These are phyloP conservation scores for Diaporthe vaccinii DNA, from an alignment of 2,329 filamentous ascomycete species.

Conservation along the genomic window DNA sequence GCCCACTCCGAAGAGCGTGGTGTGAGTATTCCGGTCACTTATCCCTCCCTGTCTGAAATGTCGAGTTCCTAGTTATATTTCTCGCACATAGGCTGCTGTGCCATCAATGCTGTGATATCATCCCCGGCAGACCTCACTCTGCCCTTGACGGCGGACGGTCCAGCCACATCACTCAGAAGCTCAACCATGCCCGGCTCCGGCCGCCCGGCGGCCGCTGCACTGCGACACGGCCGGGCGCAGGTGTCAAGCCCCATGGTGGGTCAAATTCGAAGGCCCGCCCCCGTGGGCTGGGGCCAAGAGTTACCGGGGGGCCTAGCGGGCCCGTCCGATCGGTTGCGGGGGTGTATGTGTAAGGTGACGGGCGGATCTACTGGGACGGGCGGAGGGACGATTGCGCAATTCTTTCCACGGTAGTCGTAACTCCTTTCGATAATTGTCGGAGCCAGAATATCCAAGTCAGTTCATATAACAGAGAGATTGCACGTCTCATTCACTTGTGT, in stretches of 20 bases:
- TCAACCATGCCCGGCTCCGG: neutral
- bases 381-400: constrained; percentile 11
- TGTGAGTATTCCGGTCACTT: neutral
- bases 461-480: neutral
- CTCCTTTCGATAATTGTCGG: neutral
- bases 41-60: no score
- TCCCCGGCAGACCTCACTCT: neutral
- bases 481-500: neutral
- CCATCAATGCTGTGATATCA: neutral
- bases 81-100: neutral
- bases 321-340: constrained; percentile 25
- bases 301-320: constrained; percentile 5
- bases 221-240: neutral
- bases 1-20: neutral
- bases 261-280: neutral
- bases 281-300: constrained; percentile 9
- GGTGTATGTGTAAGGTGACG: neutral
- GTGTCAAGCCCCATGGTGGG: neutral
- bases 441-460: neutral
- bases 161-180: neutral
- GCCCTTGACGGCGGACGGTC: neutral
- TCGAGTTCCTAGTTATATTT: neutral
- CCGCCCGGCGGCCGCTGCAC: neutral
- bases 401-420: constrained; percentile 3
- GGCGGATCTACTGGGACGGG: neutral